Evolutionary conservation across 257 asterid species (phyloP).

Genomic region (Scutellaria baicalensis): DNA sequence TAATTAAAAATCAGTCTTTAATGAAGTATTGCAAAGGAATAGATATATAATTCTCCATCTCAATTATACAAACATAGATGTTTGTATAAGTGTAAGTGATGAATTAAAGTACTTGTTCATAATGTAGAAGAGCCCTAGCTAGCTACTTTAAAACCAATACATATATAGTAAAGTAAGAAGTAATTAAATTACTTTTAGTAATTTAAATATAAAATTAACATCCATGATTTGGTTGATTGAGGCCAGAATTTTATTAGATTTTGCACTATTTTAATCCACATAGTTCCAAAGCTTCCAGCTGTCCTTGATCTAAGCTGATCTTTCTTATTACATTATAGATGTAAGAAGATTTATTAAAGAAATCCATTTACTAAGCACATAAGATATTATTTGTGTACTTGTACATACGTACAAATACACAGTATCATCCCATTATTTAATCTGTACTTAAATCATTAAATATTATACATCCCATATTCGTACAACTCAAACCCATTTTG

Average conservation of each 20-base stretch:
- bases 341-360: background rate
- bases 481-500: slow-evolving; percentile 4
- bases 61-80: no score
- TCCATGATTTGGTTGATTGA: background rate
- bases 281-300: slow-evolving; percentile 34
- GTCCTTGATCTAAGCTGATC: slow-evolving; percentile 15
- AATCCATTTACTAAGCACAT: background rate
- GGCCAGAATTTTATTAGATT: slow-evolving; percentile 8
- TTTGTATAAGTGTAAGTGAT: no score
- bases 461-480: slow-evolving; percentile 10
- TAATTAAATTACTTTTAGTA: no score
- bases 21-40: no score
- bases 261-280: slow-evolving; percentile 11
- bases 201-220: background rate
- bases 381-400: background rate
- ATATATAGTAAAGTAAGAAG: background rate
- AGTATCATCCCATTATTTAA: background rate
- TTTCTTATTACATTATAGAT: background rate
- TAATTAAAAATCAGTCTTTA: no score
- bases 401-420: background rate
- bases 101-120: no score
- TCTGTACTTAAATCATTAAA: background rate
- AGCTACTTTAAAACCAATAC: no score
- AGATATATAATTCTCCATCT: no score
- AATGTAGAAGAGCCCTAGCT: no score